These are phyloP conservation scores for Hemileccinum impolitum DNA, from an alignment of 768 basidiomycete genomes.

Conservation along the genomic window DNA sequence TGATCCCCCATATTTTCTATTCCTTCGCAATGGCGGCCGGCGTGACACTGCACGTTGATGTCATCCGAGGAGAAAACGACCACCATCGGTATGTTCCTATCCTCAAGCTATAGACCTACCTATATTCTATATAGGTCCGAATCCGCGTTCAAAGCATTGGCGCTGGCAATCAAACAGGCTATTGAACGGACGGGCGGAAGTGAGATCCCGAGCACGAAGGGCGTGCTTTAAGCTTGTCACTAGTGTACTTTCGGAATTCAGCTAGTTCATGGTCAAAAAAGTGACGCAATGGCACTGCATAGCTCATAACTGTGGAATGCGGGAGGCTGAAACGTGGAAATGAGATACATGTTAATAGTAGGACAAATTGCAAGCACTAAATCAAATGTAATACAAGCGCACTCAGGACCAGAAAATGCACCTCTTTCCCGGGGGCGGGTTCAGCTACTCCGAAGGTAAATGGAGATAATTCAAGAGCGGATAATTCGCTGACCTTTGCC, in stretches of 20 bases:
- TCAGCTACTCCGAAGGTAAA: constrained; percentile 47
- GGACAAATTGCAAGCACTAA: constrained; percentile 1
- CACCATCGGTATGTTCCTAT: constrained; percentile 77
- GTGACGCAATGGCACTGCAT: background rate
- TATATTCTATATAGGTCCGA: constrained; percentile 63
- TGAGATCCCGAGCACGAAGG: constrained; percentile 96
- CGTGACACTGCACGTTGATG: constrained; percentile 91
- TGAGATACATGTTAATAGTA: constrained; percentile 18
- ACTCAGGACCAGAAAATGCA: constrained; percentile 76
- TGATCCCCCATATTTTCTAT: constrained; percentile 97
- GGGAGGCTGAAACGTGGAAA: background rate
- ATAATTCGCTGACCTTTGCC: constrained; percentile 55
- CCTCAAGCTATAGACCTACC: background rate
- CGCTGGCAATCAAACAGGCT: constrained; percentile 93
- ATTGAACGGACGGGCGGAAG: constrained; percentile 83
- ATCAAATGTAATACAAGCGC: background rate
- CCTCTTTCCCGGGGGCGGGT: constrained; percentile 74
- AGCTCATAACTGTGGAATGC: background rate
- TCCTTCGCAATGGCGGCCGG: constrained; percentile 98
- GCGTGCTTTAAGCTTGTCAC: constrained; percentile 57
- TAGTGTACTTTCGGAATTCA: background rate
- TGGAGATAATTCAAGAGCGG: background rate
- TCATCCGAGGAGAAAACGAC: constrained; percentile 92
- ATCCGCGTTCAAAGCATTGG: constrained; percentile 97
- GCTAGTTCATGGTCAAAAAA: background rate